Evolutionary conservation across 148 eudicot species (phyloP), one percentile per base, ranked within the genome.

Genomic region (Vaccinium myrtillus): DNA sequence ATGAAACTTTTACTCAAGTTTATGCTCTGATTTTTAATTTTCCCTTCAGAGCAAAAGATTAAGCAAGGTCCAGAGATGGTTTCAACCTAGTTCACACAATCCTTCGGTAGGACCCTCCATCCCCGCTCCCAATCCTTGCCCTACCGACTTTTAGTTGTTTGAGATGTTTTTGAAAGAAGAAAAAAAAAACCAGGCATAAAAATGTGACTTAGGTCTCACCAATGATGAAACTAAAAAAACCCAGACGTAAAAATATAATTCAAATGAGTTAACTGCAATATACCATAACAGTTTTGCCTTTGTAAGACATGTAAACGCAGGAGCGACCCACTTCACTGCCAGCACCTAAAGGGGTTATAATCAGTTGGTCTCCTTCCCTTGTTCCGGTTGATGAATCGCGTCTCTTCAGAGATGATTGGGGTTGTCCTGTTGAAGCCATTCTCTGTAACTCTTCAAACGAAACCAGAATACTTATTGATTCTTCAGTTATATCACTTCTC

Each of bases 321-420:
- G 98, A 96, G 50, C 99, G 91, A 48, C 99, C 99, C 43, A 96
- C 99, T 93, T 96, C 99, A 89, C 61, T 93, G 4, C 98, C 99
- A 5, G 99, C 99, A 13, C 99, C 99, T 82, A 96, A 87, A 5
- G 97, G 99, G 10, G 98, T 96, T 32, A 96, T 88, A 32, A 92
- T 88, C 76, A 94, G 93, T 89, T 89, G 91, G 85, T 96, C 98
- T 51, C 92, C 93, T 84, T 96, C 98, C 86, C 94, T 89, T 8
- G 92, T 56, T 14, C 78, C 89, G 12, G 74, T 69, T 5, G 91
- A 80, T 12, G 94, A 76, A 84, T 91, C 92, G 12, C 92, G 90
- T 51, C 93, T 89, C 89, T 93, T 96, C 48, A 88, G 79, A 46
- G 96, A 88, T 36, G 91, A 82, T 30, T 88, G 78, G 8, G 93